Evolutionary conservation across 225 moss, liverwort and hornwort genomes (phyloP).

Genomic region (Rhytidiadelphus loreus): DNA sequence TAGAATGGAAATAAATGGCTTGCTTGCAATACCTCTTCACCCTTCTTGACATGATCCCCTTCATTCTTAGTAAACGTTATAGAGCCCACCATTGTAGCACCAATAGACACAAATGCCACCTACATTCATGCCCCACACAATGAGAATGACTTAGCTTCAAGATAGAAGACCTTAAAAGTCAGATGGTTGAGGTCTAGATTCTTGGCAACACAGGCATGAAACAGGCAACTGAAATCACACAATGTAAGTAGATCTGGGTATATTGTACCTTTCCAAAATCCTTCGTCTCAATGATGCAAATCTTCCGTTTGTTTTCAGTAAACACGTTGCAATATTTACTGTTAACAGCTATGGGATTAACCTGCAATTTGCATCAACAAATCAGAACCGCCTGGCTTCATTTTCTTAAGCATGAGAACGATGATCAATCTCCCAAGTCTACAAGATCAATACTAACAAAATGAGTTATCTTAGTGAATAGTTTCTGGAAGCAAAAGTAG

Average conservation of each 20-base stretch:
- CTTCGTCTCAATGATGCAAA: slow-evolving; percentile 51
- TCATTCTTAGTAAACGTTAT: slow-evolving; percentile 61
- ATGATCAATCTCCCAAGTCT: neutral
- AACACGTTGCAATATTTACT: slow-evolving; percentile 99
- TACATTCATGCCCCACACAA: slow-evolving; percentile 4
- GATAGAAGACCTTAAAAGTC: neutral
- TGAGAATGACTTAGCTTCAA: neutral
- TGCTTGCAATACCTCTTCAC: slow-evolving; percentile 62
- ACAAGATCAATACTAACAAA: neutral
- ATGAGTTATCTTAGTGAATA: neutral
- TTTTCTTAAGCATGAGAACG: neutral
- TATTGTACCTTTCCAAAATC: slow-evolving; percentile 84
- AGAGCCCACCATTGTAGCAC: slow-evolving; percentile 96
- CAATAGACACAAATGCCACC: slow-evolving; percentile 92
- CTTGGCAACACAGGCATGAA: neutral
- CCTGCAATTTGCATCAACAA: slow-evolving; percentile 35
- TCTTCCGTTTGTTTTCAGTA: slow-evolving; percentile 83
- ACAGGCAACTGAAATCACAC: neutral
- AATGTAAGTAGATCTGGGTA: neutral
- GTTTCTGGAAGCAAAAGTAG: neutral
- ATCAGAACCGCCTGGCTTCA: neutral
- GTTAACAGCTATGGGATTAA: slow-evolving; percentile 95
- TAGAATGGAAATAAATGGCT: neutral
- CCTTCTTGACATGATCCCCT: slow-evolving; percentile 75
- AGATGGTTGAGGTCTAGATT: neutral